phyloP scores from a whole-genome alignment of 2,329 filamentous ascomycete genomes.

The Colletotrichum aenigma region DNA sequence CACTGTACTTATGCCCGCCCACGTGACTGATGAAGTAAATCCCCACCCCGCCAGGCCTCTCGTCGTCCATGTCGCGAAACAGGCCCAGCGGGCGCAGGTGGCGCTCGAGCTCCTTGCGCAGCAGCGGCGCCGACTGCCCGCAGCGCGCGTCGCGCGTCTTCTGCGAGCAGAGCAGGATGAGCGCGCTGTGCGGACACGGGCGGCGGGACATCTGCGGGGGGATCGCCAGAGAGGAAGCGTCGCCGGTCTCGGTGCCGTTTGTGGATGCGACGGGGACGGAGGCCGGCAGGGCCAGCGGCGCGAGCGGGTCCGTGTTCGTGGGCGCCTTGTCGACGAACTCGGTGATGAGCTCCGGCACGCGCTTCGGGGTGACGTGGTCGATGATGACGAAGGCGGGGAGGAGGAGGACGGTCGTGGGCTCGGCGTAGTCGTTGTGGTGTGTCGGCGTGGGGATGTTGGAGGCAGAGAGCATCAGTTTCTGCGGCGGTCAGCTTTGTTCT shows the following conservation, averaged over 20 bases:
- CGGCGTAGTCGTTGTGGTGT: constrained; percentile 64
- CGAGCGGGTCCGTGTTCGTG: constrained; percentile 73
- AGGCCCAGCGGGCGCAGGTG: constrained; percentile 85
- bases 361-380: constrained; percentile 80
- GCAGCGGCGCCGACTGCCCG: constrained; percentile 88
- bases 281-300: constrained; percentile 39
- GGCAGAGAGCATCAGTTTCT: constrained; percentile 89
- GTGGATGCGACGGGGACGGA: constrained; percentile 31
- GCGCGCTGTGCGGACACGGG: constrained; percentile 79
- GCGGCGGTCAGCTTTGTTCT: constrained; percentile 6
- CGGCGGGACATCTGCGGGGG: constrained; percentile 46
- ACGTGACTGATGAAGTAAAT: constrained; percentile 98
- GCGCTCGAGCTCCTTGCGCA: constrained; percentile 87
- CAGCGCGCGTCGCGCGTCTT: constrained; percentile 93
- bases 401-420: constrained; percentile 80
- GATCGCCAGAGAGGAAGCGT: constrained; percentile 26
- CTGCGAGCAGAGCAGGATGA: constrained; percentile 94
- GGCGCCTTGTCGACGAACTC: constrained; percentile 73
- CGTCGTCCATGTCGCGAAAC: constrained; percentile 86
- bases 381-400: constrained; percentile 85
- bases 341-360: constrained; percentile 73
- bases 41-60: constrained; percentile 87
- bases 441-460: constrained; percentile 86
- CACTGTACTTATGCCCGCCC: constrained; percentile 94
- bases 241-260: constrained; percentile 9